phyloP scores from a whole-genome alignment of 2,329 filamentous ascomycete species.

The Cadophora sp. region DNA sequence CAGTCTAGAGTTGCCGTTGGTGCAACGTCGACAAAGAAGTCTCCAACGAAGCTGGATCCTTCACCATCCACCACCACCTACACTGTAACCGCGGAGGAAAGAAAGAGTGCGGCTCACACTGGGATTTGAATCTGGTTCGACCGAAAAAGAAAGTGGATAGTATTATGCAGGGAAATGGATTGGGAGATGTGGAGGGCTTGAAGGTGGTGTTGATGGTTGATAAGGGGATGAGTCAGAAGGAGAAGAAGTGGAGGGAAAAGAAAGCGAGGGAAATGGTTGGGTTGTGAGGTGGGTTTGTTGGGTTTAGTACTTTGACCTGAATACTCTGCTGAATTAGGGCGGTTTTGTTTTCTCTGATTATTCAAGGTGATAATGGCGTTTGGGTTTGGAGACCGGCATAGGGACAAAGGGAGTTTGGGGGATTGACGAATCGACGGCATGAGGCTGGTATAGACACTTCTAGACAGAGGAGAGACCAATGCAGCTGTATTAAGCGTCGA shows the following conservation, averaged over 20 bases:
- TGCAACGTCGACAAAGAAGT: conserved; percentile 6
- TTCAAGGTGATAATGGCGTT: too few species aligned
- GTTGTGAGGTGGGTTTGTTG: neutral
- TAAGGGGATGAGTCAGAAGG: conserved; percentile 7
- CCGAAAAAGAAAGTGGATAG: neutral
- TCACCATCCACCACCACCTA: conserved; percentile 14
- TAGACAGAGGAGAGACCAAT: too few species aligned
- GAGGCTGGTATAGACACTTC: too few species aligned
- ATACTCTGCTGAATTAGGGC: too few species aligned
- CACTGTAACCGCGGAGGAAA: conserved; percentile 20
- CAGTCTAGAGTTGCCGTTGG: conserved; percentile 15
- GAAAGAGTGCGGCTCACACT: conserved; percentile 13
- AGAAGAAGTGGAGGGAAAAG: neutral
- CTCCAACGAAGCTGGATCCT: neutral
- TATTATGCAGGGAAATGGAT: neutral
- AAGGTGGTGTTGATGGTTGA: neutral
- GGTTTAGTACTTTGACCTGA: too few species aligned
- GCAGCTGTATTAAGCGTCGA: too few species aligned
- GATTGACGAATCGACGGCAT: too few species aligned
- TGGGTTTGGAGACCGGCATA: too few species aligned
- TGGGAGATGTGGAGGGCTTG: neutral
- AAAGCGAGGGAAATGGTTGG: neutral
- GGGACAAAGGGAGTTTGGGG: too few species aligned
- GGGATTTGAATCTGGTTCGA: neutral
- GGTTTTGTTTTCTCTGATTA: too few species aligned